Evolutionary conservation across 345 rosid genomes (phyloP), one percentile per base, ranked within the genome.

Genomic region (Euphorbia lathyris): DNA sequence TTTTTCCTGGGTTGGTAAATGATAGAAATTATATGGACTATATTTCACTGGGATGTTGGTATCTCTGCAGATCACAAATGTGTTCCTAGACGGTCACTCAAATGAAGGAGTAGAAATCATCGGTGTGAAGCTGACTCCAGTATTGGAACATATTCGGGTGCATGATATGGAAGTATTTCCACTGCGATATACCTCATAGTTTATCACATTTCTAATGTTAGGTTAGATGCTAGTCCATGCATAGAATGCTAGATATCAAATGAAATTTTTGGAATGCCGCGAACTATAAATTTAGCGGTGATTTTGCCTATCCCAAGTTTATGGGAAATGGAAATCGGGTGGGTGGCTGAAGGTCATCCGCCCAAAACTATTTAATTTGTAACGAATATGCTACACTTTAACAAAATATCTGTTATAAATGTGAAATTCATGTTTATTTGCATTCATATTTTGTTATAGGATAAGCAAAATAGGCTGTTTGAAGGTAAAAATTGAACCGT

Each of bases 51-150:
- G 12, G 58, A 27, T 36, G 29, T 4, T 63, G 43, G 7, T 73
- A 42, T 45, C 17, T 74, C 68, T 86, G 80, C 85, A 91, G 98
- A 77, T 94, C 40, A 90, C 97, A 4, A 66, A 86, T 45, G 76
- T 74, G 23, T 84, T 92, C 66, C 74, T 94, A 55, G 66, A 81
- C 27, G 93, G 97, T 38, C 93, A 90, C 84, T 88, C 93, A 62
- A 95, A 92, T 77, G 72, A 79, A 17, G 74, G 71, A 40, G 88
- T 95, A 7, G 66, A 81, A 50, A 81, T 92, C 43, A 66, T 92
- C 34, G 99, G 99, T 74, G 64, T 78, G 85, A 86, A 78, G 83
- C 75, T 88, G 84, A 65, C 83, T 50, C 84, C 85, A 8, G 64
- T 90, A 30, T 69, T 92, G 80, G 75, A 80, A 61, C 72, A 82